Evolutionary conservation across 768 basidiomycete species (phyloP).

Genomic region (Nidula microcarpa): DNA sequence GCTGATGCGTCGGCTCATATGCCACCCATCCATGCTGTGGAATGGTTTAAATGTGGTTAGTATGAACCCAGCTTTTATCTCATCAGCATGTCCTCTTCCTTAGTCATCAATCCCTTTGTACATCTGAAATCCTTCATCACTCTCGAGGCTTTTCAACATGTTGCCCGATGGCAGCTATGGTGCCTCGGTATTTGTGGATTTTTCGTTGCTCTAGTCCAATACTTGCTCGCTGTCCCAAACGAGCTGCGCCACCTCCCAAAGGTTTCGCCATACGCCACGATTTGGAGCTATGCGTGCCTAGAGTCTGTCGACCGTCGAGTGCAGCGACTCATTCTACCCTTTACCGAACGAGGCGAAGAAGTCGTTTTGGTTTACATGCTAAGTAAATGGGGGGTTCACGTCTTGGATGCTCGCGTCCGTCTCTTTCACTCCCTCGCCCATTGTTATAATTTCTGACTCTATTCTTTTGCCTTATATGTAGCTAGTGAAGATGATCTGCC

Average conservation of each 20-base stretch:
- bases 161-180: too few relatives aligned
- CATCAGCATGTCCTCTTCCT: too few relatives aligned
- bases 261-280: slow-evolving; percentile 23
- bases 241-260: slow-evolving; percentile 29
- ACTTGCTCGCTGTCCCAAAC: slow-evolving; percentile 18
- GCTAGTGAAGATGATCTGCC: slow-evolving; percentile 19
- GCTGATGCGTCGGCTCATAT: too few relatives aligned
- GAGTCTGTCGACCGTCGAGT: slow-evolving; percentile 31
- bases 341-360: slow-evolving; percentile 23
- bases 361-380: slow-evolving; percentile 34
- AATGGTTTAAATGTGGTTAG: too few relatives aligned
- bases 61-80: too few relatives aligned
- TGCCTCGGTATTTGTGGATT: too few relatives aligned
- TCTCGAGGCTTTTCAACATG: too few relatives aligned
- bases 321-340: slow-evolving; percentile 28
- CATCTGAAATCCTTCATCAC: too few relatives aligned
- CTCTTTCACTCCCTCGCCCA: neutral
- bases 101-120: too few relatives aligned
- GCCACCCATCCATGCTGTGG: too few relatives aligned
- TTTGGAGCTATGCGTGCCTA: slow-evolving; percentile 27
- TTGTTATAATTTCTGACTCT: too few relatives aligned
- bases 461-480: too few relatives aligned
- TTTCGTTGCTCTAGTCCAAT: slow-evolving; percentile 5
- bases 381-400: slow-evolving; percentile 37
- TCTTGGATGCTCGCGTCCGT: slow-evolving; percentile 29